Evolutionary conservation across 169 alveolate species (phyloP).

Genomic region (Cryptosporidium ubiquitum): DNA sequence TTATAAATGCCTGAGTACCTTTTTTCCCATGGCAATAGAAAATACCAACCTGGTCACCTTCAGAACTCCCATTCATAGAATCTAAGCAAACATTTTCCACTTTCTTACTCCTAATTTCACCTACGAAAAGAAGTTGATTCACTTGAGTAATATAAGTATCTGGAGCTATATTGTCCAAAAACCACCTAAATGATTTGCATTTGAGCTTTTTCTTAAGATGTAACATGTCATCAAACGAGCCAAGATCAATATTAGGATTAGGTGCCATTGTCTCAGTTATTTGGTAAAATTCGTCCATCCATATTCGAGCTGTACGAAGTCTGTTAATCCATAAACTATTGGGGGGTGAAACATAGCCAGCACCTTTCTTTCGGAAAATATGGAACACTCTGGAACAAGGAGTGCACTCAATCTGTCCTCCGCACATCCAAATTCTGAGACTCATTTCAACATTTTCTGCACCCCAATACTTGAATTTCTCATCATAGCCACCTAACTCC

Average conservation of each 20-base stretch:
- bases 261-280: constrained; percentile 73
- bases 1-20: constrained; percentile 71
- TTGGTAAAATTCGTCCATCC: constrained; percentile 78
- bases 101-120: constrained; percentile 43
- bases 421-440: constrained; percentile 79
- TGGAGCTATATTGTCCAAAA: constrained; percentile 73
- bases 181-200: constrained; percentile 78
- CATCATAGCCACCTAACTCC: constrained; percentile 80
- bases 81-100: constrained; percentile 35
- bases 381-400: constrained; percentile 79
- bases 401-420: constrained; percentile 74
- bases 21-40: constrained; percentile 66
- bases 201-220: constrained; percentile 71
- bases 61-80: constrained; percentile 25
- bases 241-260: constrained; percentile 26
- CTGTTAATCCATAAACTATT: constrained; percentile 76
- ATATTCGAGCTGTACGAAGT: constrained; percentile 76
- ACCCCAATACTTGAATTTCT: constrained; percentile 76
- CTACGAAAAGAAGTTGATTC: constrained; percentile 30
- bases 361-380: constrained; percentile 77
- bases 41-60: constrained; percentile 26
- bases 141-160: constrained; percentile 51
- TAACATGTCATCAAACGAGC: constrained; percentile 68
- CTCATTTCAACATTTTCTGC: constrained; percentile 77
- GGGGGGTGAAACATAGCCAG: constrained; percentile 75